phyloP scores from a whole-genome alignment of 768 basidiomycete species.

The Suillus fuscotomentosus region DNA sequence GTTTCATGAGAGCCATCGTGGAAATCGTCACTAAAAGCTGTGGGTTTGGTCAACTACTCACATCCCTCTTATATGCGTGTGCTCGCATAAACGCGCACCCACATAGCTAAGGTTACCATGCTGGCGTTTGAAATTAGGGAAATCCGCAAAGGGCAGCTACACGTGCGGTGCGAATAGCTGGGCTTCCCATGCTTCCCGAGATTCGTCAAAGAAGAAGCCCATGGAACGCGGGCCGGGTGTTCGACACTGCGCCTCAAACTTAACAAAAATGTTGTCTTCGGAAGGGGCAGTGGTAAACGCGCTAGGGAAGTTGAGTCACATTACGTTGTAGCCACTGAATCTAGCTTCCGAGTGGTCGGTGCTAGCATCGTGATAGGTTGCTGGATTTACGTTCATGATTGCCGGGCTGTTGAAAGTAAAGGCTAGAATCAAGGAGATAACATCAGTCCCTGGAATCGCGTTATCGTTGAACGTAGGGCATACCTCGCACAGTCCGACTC shows the following conservation, averaged over 20 bases:
- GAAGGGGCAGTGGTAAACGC: not conserved
- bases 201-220: not conserved
- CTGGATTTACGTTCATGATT: not conserved
- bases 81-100: not conserved
- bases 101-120: not conserved
- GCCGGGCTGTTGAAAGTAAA: not conserved
- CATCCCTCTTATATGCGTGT: not conserved
- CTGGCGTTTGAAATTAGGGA: too few relatives aligned
- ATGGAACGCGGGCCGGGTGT: not conserved
- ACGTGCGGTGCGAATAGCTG: not conserved
- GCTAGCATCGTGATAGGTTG: not conserved
- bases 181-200: not conserved
- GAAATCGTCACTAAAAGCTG: not conserved
- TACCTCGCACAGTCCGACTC: not conserved
- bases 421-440: not conserved
- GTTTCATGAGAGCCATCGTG: conserved; percentile 21
- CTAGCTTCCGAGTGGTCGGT: not conserved
- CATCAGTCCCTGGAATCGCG: not conserved
- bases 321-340: not conserved
- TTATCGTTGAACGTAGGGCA: not conserved
- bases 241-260: not conserved
- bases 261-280: not conserved
- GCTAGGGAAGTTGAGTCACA: not conserved
- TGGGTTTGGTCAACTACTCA: not conserved
- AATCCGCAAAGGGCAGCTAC: not conserved